phyloP scores from a whole-genome alignment of 2,329 filamentous ascomycete genomes.

The Epichloe aotearoae region DNA sequence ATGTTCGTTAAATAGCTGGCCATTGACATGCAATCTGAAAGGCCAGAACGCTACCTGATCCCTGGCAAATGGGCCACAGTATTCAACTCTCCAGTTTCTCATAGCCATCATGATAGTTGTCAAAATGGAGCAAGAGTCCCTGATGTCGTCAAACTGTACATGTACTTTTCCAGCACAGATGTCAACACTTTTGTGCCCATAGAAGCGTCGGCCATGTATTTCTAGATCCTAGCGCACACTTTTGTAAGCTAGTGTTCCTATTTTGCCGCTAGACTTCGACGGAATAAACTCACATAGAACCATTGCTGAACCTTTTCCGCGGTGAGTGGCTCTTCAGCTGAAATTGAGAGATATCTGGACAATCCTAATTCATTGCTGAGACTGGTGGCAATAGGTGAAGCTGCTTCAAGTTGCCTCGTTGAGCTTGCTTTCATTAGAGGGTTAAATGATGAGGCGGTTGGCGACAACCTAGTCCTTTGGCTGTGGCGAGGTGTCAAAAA shows the following conservation, averaged over 20 bases:
- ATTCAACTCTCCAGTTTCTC: slow-evolving; percentile 29
- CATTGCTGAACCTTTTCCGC: slow-evolving; percentile 28
- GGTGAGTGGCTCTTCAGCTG: slow-evolving; percentile 18
- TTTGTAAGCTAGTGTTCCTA: not conserved
- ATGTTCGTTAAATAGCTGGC: not conserved
- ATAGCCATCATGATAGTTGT: slow-evolving; percentile 30
- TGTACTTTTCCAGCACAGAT: slow-evolving; percentile 30
- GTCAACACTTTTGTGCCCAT: slow-evolving; percentile 25
- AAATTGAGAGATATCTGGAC: slow-evolving; percentile 32
- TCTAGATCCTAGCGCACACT: slow-evolving; percentile 24
- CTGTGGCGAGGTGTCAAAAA: slow-evolving; percentile 32
- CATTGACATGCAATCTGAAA: not conserved
- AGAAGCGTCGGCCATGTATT: slow-evolving; percentile 18
- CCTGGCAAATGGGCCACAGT: slow-evolving; percentile 8
- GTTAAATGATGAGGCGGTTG: slow-evolving; percentile 49
- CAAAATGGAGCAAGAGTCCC: slow-evolving; percentile 40
- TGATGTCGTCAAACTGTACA: slow-evolving; percentile 45
- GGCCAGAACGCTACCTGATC: not conserved
- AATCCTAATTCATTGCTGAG: slow-evolving; percentile 34
- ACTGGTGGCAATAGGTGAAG: slow-evolving; percentile 17
- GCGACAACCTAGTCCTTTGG: slow-evolving; percentile 38
- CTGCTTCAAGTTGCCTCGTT: slow-evolving; percentile 10
- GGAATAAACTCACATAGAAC: slow-evolving; percentile 27
- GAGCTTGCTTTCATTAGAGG: slow-evolving; percentile 23
- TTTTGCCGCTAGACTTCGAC: not conserved